phyloP scores from a whole-genome alignment of 176 grass and related monocot species.

The Carex littledalei region DNA sequence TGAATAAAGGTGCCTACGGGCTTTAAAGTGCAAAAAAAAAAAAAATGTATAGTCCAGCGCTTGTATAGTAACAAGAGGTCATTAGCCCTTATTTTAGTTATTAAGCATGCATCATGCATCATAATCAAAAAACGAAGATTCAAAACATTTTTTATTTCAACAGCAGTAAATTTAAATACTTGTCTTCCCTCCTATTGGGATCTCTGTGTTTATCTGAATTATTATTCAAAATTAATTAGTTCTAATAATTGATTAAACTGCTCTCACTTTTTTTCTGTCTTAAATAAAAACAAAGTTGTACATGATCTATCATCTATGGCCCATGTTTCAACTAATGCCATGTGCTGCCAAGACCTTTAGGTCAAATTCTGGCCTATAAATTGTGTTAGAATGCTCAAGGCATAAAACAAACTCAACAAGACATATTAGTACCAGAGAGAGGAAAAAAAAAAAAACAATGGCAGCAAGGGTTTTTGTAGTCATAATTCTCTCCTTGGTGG shows the following conservation, averaged over 20 bases:
- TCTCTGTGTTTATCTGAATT: neutral
- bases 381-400: neutral
- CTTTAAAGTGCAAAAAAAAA: no score
- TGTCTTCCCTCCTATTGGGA: neutral
- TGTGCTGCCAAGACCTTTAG: neutral
- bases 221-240: neutral
- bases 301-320: neutral
- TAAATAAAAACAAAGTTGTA: neutral
- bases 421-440: neutral
- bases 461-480: slow-evolving; percentile 15
- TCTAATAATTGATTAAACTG: neutral
- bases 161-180: no score
- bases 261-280: neutral
- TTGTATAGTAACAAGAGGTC: no score
- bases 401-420: neutral
- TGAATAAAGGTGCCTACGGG: no score
- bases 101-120: no score
- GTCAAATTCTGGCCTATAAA: neutral
- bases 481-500: neutral
- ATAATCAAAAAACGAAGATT: no score
- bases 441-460: neutral
- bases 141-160: no score
- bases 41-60: no score
- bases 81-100: neutral
- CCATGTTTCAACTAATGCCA: slow-evolving; percentile 14